Conservation (phyloP, 2,329 filamentous ascomycete species). For the Monilinia aucupariae region DNA sequence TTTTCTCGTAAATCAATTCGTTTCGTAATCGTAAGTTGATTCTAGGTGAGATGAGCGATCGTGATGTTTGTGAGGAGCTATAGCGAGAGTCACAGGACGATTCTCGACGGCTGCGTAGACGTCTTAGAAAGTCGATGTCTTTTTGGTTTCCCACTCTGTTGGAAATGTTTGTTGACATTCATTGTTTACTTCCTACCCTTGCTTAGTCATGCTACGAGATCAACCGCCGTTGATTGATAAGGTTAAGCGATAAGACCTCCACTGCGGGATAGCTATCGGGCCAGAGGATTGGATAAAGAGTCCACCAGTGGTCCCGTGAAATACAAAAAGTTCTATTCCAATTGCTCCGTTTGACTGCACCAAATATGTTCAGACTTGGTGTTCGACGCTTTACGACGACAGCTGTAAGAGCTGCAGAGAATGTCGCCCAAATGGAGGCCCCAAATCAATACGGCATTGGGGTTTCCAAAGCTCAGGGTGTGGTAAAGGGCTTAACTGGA, state of each 20-base stretch:
- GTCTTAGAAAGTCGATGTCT: not conserved
- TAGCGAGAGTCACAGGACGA: not conserved
- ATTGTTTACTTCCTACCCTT: constrained; percentile 16
- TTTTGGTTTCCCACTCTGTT: constrained; percentile 2
- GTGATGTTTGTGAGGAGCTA: not conserved
- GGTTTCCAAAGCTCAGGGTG: constrained; percentile 61
- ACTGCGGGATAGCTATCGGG: constrained; percentile 5
- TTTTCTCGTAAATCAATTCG: not conserved
- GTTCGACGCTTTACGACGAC: constrained; percentile 53
- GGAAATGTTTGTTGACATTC: constrained; percentile 15
- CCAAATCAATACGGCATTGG: constrained; percentile 52
- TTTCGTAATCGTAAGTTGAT: not conserved
- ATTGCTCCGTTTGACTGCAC: not conserved
- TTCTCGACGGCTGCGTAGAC: not conserved
- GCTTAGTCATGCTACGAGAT: constrained; percentile 9
- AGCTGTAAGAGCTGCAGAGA: constrained; percentile 45
- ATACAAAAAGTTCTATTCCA: not conserved
- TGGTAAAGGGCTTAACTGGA: constrained; percentile 61
- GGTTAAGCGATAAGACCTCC: constrained; percentile 16
- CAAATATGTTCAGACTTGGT: constrained; percentile 50
- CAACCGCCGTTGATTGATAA: too few relatives aligned
- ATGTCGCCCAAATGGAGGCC: constrained; percentile 42
- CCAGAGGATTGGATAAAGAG: constrained; percentile 6
- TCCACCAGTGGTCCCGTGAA: too few relatives aligned
- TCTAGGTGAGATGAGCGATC: not conserved